phyloP scores from a whole-genome alignment of 345 rosid species.

The Dipteronia dyeriana region DNA sequence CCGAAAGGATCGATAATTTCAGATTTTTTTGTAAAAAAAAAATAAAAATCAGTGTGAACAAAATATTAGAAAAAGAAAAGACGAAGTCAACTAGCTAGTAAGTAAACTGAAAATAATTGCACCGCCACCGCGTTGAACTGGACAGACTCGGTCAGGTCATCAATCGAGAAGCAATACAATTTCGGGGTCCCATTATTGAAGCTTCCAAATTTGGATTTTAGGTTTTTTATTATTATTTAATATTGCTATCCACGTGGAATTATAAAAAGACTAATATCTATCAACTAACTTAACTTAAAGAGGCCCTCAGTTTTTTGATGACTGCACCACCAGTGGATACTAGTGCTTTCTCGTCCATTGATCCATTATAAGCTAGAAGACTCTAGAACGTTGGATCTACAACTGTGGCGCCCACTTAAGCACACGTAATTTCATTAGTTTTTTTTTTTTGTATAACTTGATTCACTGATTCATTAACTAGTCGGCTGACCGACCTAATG shows the following conservation, averaged over 20 bases:
- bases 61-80: background rate
- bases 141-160: background rate
- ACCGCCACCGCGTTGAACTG: conserved; percentile 1
- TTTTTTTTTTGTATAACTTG: too few relatives aligned
- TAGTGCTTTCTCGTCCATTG: background rate
- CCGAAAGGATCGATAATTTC: too few relatives aligned
- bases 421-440: background rate
- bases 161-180: background rate
- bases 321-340: background rate
- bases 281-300: background rate
- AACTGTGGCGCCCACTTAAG: background rate
- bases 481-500: background rate
- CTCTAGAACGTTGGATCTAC: background rate
- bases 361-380: background rate
- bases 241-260: background rate
- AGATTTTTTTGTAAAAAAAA: too few relatives aligned
- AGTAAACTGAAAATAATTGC: background rate
- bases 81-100: background rate
- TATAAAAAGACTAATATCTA: background rate
- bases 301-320: background rate
- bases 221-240: background rate
- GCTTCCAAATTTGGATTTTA: background rate
- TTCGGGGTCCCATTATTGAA: background rate
- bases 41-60: too few relatives aligned
- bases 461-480: background rate